phyloP scores from a whole-genome alignment of 129 eudicot genomes.

The Mikania micrantha region DNA sequence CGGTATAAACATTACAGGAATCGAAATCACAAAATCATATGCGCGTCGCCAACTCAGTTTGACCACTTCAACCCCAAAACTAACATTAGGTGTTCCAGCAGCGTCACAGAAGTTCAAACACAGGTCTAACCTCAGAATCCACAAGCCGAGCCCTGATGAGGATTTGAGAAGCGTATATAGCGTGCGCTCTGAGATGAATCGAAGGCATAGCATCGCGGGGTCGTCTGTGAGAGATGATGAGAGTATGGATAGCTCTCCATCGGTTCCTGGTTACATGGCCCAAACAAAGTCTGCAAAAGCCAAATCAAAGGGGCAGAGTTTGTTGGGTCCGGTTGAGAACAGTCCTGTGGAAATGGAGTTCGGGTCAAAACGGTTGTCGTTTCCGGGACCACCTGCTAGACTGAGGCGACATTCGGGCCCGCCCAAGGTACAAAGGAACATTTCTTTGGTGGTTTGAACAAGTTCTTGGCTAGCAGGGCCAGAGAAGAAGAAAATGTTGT shows the following conservation, averaged over 20 bases:
- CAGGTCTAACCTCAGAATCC: slow-evolving; percentile 36
- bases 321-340: slow-evolving; percentile 42
- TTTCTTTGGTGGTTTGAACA: slow-evolving; percentile 21
- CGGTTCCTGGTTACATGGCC: slow-evolving; percentile 82
- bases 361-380: slow-evolving; percentile 16
- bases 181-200: slow-evolving; percentile 54
- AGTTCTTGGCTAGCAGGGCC: background rate
- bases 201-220: slow-evolving; percentile 84
- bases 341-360: slow-evolving; percentile 39
- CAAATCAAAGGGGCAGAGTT: slow-evolving; percentile 38
- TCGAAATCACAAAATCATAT: slow-evolving; percentile 62
- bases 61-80: slow-evolving; percentile 36
- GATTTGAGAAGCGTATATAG: slow-evolving; percentile 57
- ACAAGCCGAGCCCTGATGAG: slow-evolving; percentile 40
- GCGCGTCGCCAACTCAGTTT: slow-evolving; percentile 64
- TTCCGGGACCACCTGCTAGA: slow-evolving; percentile 21
- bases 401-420: slow-evolving; percentile 44
- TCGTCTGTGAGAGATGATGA: slow-evolving; percentile 74
- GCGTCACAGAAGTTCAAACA: slow-evolving; percentile 48
- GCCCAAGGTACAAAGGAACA: slow-evolving; percentile 28
- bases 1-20: slow-evolving; percentile 28
- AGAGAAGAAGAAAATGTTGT: slow-evolving; percentile 6
- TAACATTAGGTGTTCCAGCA: slow-evolving; percentile 14
- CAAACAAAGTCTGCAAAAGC: slow-evolving; percentile 81
- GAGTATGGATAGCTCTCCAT: slow-evolving; percentile 69